Conservation (phyloP, 192 early-diverging fungal genomes). For the Coemansia sp. region DNA sequence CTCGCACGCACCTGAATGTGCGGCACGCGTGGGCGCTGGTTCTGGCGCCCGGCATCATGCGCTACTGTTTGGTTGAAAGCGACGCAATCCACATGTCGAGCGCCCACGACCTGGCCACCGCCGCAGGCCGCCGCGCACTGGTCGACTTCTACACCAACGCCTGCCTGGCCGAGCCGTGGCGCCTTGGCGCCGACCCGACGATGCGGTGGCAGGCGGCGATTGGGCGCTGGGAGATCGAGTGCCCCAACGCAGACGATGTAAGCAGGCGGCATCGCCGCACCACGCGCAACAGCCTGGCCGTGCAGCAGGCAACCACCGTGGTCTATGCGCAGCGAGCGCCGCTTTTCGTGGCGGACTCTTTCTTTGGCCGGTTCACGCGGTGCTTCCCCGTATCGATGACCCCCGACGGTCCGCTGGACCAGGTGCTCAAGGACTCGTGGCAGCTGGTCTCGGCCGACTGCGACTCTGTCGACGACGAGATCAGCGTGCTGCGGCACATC, state of each 20-base stretch:
- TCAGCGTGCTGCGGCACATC: constrained; percentile 31
- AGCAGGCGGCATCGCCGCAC: not conserved
- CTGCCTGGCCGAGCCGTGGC: constrained; percentile 30
- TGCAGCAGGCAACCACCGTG: constrained; percentile 13
- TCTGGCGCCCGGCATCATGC: constrained; percentile 21
- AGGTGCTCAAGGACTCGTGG: constrained; percentile 52
- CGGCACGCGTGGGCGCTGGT: constrained; percentile 37
- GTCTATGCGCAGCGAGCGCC: constrained; percentile 28
- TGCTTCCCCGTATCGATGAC: constrained; percentile 28
- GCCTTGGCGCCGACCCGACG: constrained; percentile 38
- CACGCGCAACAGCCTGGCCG: constrained; percentile 2
- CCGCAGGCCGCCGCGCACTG: constrained; percentile 10
- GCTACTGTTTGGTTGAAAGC: constrained; percentile 41
- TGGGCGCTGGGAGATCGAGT: constrained; percentile 42
- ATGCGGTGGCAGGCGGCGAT: constrained; percentile 35
- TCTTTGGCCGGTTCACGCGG: constrained; percentile 47
- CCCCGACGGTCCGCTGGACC: constrained; percentile 9
- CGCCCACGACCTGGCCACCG: constrained; percentile 7
- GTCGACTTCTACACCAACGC: constrained; percentile 5
- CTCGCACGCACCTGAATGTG: constrained; percentile 23
- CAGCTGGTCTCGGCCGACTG: constrained; percentile 21
- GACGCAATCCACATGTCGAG: constrained; percentile 40
- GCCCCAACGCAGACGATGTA: constrained; percentile 11
- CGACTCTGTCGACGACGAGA: constrained; percentile 27
- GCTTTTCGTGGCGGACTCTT: constrained; percentile 38